Evolutionary conservation across 2,329 filamentous ascomycete genomes (phyloP).

Genomic region (Colletotrichum tamarilloi): DNA sequence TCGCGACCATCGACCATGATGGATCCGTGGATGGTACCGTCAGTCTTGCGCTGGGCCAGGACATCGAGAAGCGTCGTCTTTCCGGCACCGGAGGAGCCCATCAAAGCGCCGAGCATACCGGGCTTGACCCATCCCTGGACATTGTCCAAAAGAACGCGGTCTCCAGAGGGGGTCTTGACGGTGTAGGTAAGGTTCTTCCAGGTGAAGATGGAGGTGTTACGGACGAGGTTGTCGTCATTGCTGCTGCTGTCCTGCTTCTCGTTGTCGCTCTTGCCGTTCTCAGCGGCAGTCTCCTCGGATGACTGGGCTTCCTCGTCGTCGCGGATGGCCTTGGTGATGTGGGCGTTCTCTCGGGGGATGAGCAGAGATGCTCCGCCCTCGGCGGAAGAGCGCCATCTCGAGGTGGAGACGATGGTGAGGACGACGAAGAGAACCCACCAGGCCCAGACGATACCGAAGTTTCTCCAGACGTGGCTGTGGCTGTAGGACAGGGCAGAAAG

Average conservation of each 20-base stretch:
- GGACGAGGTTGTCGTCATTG: constrained; percentile 58
- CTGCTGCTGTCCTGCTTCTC: constrained; percentile 35
- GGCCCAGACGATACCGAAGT: constrained; percentile 71
- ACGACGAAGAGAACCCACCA: constrained; percentile 71
- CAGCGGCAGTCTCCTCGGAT: constrained; percentile 35
- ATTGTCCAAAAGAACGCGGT: constrained; percentile 79
- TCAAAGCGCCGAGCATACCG: constrained; percentile 79
- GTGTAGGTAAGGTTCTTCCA: constrained; percentile 80
- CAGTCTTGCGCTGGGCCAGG: constrained; percentile 81
- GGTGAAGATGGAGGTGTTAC: constrained; percentile 77
- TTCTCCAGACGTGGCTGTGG: constrained; percentile 65
- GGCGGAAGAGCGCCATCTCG: constrained; percentile 64
- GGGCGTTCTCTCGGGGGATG: constrained; percentile 70
- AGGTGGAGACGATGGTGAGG: constrained; percentile 68
- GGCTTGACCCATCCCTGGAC: constrained; percentile 88
- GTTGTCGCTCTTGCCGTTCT: constrained; percentile 46
- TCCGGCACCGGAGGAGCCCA: constrained; percentile 84
- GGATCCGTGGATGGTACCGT: constrained; percentile 79
- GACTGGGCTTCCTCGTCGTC: constrained; percentile 62
- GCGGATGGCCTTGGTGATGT: constrained; percentile 44
- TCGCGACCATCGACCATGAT: constrained; percentile 81
- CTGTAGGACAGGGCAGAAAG: constrained; percentile 65
- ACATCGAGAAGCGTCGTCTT: constrained; percentile 89
- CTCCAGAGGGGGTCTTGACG: constrained; percentile 68
- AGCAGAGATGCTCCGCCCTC: constrained; percentile 66